These are phyloP conservation scores for Sextonia rubra DNA, from an alignment of 164 flowering plant species.

Conservation along the genomic window DNA sequence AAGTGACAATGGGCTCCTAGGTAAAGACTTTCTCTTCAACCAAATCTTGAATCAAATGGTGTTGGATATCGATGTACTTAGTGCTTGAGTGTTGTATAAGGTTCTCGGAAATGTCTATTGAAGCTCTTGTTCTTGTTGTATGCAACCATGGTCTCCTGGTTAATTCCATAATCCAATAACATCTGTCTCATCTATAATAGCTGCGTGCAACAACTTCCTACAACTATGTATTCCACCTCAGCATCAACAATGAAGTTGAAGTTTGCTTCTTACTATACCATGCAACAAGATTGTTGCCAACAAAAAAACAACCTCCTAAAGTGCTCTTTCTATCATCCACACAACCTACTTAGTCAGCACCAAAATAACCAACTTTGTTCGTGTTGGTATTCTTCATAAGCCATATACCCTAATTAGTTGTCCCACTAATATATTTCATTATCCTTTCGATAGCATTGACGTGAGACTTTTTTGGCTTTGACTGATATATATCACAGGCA, in stretches of 20 bases:
- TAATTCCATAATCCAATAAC: not conserved
- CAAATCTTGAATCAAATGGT: not conserved
- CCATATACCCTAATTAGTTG: not conserved
- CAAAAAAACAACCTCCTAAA: not conserved
- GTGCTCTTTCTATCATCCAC: not conserved
- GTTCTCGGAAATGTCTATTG: not conserved
- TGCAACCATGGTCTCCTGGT: not conserved
- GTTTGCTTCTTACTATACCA: not conserved
- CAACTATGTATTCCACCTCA: not conserved
- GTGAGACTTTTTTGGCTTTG: not conserved
- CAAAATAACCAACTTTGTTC: not conserved
- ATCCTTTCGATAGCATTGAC: not conserved
- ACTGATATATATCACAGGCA: not conserved
- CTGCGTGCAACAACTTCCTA: not conserved
- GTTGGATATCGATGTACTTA: not conserved
- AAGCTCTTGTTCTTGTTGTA: not conserved
- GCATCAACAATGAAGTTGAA: not conserved
- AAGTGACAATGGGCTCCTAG: not conserved
- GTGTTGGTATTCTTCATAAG: not conserved
- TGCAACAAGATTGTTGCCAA: not conserved
- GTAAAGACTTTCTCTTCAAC: not conserved
- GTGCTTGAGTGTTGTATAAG: not conserved
- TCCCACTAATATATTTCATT: not conserved
- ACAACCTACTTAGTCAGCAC: not conserved
- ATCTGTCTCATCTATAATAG: constrained; percentile 1